Conservation (phyloP, 306 rosid species). For the Echinosophora koreensis region DNA sequence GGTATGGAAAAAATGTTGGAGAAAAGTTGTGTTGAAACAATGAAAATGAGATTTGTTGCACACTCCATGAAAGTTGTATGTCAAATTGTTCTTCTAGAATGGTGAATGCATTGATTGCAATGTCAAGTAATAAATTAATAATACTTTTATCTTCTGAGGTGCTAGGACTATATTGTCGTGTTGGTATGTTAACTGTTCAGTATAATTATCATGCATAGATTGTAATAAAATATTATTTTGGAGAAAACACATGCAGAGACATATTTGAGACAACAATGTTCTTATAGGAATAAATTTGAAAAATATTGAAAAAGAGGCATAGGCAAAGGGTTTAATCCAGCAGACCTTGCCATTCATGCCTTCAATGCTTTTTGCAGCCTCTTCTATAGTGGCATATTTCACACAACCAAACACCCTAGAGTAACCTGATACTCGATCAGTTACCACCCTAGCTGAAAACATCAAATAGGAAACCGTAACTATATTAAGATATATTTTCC, state of each 20-base stretch:
- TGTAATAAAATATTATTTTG: background rate
- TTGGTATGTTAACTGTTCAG: background rate
- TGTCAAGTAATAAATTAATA: background rate
- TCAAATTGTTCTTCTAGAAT: slow-evolving; percentile 18
- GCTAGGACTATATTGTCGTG: background rate
- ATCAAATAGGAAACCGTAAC: slow-evolving; percentile 7
- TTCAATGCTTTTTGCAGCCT: slow-evolving; percentile 82
- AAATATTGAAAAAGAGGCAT: background rate
- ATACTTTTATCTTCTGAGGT: slow-evolving; percentile 9
- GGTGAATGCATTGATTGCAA: background rate
- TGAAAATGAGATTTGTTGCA: slow-evolving; percentile 14
- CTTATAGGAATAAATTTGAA: slow-evolving; percentile 10
- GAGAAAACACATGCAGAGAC: slow-evolving; percentile 3
- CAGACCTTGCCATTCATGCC: slow-evolving; percentile 98
- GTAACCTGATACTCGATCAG: slow-evolving; percentile 87
- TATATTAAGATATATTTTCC: slow-evolving; percentile 19
- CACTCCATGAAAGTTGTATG: background rate
- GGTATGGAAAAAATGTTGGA: background rate
- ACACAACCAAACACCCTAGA: slow-evolving; percentile 96
- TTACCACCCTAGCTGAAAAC: slow-evolving; percentile 84
- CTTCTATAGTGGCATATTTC: slow-evolving; percentile 76
- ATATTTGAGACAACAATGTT: slow-evolving; percentile 7
- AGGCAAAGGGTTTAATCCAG: background rate
- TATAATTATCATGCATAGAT: background rate
- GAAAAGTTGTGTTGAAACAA: slow-evolving; percentile 8